Conservation (phyloP, 768 basidiomycete genomes). For the Pisolithus tinctorius region DNA sequence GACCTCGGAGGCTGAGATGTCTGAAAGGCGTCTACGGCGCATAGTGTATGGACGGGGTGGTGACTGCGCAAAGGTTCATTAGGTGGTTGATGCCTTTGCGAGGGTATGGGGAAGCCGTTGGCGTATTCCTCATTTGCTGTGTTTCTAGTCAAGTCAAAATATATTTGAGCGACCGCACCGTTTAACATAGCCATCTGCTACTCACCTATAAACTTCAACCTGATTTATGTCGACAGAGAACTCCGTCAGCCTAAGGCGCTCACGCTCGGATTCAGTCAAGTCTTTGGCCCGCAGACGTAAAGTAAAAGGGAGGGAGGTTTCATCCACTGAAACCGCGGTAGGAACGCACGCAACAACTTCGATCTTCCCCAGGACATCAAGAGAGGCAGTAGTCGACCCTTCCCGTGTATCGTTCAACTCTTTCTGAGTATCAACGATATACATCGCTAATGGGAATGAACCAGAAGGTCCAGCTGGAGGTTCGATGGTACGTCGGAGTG, state of each 20-base stretch:
- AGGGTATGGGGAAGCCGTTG: constrained; percentile 49
- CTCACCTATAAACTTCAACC: constrained; percentile 53
- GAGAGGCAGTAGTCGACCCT: constrained; percentile 34
- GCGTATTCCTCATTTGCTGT: constrained; percentile 36
- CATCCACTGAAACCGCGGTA: constrained; percentile 40
- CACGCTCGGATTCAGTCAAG: constrained; percentile 41
- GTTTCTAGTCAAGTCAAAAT: constrained; percentile 27
- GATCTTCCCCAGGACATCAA: constrained; percentile 52
- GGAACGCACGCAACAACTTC: constrained; percentile 62
- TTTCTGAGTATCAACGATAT: constrained; percentile 36
- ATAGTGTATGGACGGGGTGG: constrained; percentile 44
- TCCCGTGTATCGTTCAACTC: constrained; percentile 9
- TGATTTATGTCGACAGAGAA: constrained; percentile 58
- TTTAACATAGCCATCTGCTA: background rate
- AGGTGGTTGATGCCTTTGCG: constrained; percentile 56
- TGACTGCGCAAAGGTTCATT: constrained; percentile 46
- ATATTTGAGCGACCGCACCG: constrained; percentile 4
- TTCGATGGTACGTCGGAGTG: constrained; percentile 47
- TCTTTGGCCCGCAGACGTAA: constrained; percentile 55
- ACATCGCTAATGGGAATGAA: constrained; percentile 31
- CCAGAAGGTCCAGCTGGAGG: constrained; percentile 30
- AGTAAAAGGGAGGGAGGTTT: constrained; percentile 44
- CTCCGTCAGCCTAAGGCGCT: constrained; percentile 48
- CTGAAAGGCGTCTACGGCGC: constrained; percentile 37
- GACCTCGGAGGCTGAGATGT: constrained; percentile 10